Percentiles rank a stretch among this genome's conserved stretches.
Evolutionary conservation across 2,329 filamentous ascomycete genomes (phyloP).

Genomic region (Cyclaneusma minus): DNA sequence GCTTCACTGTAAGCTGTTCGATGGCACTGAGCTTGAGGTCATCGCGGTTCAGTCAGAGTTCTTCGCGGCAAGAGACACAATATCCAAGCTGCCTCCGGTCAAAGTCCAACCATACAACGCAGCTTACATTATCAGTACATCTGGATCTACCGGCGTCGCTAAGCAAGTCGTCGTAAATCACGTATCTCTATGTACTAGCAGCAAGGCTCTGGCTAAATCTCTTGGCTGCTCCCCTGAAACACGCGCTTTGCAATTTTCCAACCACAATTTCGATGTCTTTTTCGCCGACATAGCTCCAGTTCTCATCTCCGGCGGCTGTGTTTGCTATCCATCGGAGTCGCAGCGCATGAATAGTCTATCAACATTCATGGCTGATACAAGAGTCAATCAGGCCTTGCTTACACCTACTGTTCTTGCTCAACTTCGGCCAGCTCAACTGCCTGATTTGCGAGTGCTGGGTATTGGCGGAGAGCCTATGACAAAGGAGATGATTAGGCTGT

Average conservation of each 20-base stretch:
- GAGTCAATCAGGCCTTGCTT: slow-evolving; percentile 26
- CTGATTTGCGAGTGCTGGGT: slow-evolving; percentile 33
- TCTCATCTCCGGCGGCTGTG: slow-evolving; percentile 25
- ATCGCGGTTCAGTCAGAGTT: too few species aligned
- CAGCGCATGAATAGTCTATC: slow-evolving; percentile 33
- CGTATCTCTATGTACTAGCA: slow-evolving; percentile 7
- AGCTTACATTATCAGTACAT: too few species aligned
- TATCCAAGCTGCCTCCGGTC: too few species aligned
- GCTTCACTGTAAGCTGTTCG: too few species aligned
- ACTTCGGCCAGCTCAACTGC: slow-evolving; percentile 29
- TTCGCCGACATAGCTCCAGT: slow-evolving; percentile 23
- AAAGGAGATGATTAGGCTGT: not conserved
- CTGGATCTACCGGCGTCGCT: slow-evolving; percentile 32
- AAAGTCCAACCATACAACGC: too few species aligned
- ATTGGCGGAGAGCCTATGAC: slow-evolving; percentile 54
- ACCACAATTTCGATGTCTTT: slow-evolving; percentile 27
- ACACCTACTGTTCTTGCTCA: slow-evolving; percentile 27
- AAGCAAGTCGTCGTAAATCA: slow-evolving; percentile 28
- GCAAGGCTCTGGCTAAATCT: slow-evolving; percentile 5
- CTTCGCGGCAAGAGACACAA: too few species aligned
- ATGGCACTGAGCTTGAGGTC: too few species aligned
- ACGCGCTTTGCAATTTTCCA: slow-evolving; percentile 27
- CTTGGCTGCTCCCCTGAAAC: slow-evolving; percentile 2
- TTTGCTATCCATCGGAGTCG: slow-evolving; percentile 29
- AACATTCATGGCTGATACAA: slow-evolving; percentile 28